phyloP scores from a whole-genome alignment of 2,329 filamentous ascomycete species.

The Parastagonospora avenae region DNA sequence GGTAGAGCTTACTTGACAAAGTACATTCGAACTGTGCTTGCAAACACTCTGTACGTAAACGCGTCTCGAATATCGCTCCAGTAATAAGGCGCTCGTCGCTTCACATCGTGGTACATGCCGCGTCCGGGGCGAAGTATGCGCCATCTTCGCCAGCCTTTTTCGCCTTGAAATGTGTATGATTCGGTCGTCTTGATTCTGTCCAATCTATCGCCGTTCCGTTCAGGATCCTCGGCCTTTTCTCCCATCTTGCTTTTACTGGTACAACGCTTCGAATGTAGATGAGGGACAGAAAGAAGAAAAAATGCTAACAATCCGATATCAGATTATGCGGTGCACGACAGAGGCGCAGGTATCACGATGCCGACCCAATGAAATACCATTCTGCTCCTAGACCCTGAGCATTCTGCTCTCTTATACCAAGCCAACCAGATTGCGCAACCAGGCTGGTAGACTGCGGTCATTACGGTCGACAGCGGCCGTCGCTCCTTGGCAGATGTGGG shows the following conservation, averaged over 20 bases:
- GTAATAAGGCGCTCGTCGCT: conserved; percentile 60
- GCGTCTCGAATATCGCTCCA: conserved; percentile 62
- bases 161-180: conserved; percentile 43
- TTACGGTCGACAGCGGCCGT: background rate
- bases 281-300: background rate
- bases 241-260: background rate
- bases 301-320: background rate
- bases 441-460: background rate
- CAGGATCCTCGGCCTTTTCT: background rate
- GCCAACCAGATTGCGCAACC: background rate
- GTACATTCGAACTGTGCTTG: conserved; percentile 63
- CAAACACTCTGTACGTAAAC: conserved; percentile 60
- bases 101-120: conserved; percentile 62
- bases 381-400: background rate
- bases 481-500: conserved; percentile 1
- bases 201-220: conserved; percentile 1
- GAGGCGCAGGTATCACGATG: background rate
- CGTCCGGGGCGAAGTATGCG: conserved; percentile 52
- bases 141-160: conserved; percentile 49
- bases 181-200: conserved; percentile 27
- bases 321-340: background rate
- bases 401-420: background rate
- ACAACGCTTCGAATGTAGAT: background rate
- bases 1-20: conserved; percentile 57
- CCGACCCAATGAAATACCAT: background rate